Conservation (phyloP, 2,329 filamentous ascomycete genomes). For the Rhexocercosporidium sp. region DNA sequence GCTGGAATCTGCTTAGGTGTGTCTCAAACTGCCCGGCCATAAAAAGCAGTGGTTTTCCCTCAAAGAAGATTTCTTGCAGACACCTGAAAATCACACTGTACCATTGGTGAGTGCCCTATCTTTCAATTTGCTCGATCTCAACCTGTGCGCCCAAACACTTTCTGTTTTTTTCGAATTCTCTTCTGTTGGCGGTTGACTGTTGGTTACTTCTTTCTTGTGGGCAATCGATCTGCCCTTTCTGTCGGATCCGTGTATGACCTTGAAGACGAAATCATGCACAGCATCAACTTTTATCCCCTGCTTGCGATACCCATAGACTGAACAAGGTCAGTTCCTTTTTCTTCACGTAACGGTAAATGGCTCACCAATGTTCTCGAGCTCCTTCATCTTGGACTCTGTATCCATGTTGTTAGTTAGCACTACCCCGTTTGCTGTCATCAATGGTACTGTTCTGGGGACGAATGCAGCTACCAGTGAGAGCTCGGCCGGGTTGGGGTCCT, state of each 20-base stretch:
- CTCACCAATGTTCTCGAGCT: neutral
- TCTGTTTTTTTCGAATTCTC: neutral
- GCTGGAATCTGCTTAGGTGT: too few relatives aligned
- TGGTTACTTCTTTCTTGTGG: neutral
- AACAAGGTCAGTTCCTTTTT: neutral
- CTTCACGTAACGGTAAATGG: neutral
- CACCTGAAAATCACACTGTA: too few relatives aligned
- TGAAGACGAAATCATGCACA: neutral
- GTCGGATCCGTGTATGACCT: neutral
- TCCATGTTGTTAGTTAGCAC: neutral
- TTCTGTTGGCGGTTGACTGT: neutral
- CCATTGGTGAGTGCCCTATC: too few relatives aligned
- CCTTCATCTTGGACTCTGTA: neutral
- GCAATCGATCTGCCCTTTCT: neutral
- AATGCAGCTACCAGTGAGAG: too few relatives aligned
- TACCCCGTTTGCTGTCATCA: too few relatives aligned
- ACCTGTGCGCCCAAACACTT: neutral
- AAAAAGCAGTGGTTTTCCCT: too few relatives aligned
- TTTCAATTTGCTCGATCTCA: neutral
- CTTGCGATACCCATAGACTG: neutral
- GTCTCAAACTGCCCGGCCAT: too few relatives aligned
- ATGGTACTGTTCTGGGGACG: too few relatives aligned
- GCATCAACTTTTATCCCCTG: neutral
- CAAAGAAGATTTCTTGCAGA: too few relatives aligned
- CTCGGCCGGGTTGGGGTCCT: too few relatives aligned